Percentiles rank a stretch among this genome's conserved stretches.
phyloP scores from a whole-genome alignment of 768 basidiomycete species.

The Suillus hirtellus region DNA sequence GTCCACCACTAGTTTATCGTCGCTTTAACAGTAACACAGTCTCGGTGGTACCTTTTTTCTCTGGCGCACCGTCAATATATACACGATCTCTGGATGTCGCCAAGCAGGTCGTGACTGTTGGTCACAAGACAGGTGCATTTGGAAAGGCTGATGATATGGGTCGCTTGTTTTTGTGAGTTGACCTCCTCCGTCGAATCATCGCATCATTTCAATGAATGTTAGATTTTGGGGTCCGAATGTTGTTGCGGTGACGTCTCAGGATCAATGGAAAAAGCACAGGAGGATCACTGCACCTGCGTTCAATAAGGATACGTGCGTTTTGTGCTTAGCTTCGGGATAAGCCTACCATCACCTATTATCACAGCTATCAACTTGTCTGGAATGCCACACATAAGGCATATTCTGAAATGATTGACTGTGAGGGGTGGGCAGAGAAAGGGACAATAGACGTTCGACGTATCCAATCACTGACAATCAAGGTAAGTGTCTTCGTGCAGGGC shows the following conservation, averaged over 20 bases:
- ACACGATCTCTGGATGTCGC: constrained; percentile 25
- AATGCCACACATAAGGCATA: constrained; percentile 20
- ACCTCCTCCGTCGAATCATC: not conserved
- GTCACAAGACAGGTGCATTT: constrained; percentile 23
- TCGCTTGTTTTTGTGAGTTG: constrained; percentile 21
- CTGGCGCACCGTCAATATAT: constrained; percentile 20
- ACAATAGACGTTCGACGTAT: constrained; percentile 18
- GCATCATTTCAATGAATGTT: constrained; percentile 1
- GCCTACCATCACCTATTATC: not conserved
- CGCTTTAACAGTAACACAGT: constrained; percentile 22
- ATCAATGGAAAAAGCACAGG: constrained; percentile 25
- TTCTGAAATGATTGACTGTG: constrained; percentile 18
- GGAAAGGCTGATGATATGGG: constrained; percentile 17
- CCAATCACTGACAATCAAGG: constrained; percentile 24
- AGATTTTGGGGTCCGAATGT: constrained; percentile 25
- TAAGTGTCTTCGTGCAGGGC: not conserved
- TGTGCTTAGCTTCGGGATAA: not conserved
- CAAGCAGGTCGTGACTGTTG: constrained; percentile 20
- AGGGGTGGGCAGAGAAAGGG: constrained; percentile 22
- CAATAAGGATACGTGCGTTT: constrained; percentile 25
- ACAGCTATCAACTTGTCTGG: constrained; percentile 27
- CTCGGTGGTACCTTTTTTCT: constrained; percentile 24
- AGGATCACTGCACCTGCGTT: constrained; percentile 24
- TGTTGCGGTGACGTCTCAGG: constrained; percentile 11
- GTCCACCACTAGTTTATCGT: constrained; percentile 19